Evolutionary conservation across 2,329 filamentous ascomycete species (phyloP), one percentile per base, ranked within the genome.

Genomic region (Clonostachys chloroleuca): DNA sequence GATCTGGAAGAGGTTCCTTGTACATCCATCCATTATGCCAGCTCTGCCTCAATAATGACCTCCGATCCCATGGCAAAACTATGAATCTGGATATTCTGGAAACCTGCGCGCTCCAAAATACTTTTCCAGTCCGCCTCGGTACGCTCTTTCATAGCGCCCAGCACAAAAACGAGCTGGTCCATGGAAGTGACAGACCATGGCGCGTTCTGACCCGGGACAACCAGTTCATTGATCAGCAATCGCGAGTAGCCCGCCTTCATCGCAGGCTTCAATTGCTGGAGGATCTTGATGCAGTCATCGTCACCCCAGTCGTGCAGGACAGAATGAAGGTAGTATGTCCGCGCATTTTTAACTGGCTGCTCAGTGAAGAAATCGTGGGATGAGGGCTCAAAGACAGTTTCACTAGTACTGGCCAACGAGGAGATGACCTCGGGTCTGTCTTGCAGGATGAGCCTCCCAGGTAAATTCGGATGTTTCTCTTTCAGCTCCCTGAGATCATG

Each of bases 391-490:
- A 72, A 65, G 5, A 45, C 48, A 1, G 16, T 12, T 34, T 61
- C 56, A 37, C 62, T 57, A 0, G 68, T 52, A 2, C 59, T 50
- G 17, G 56, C 48, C 18, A 64, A 60, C 43, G 66, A 55, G 6
- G 47, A 51, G 16, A 70, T 63, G 6, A 77, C 68, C 3, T 61
- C 56, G 0, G 67, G 63, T 6, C 72, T 58, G 49, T 80, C 77
- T 52, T 81, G 74, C 0, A 80, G 58, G 1, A 80, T 56, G 3
- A 78, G 55, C 5, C 64, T 59, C 3, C 75, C 74, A 0, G 67
- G 64, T 0, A 60, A 55, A 1, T 62, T 44, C 0, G 69, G 65
- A 49, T 66, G 65, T 42, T 68, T 65, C 1, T 54, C 51, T 3
- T 52, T 46, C 33, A 68, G 67, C 33, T 61, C 59, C 12, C 53